Evolutionary conservation across 2,329 filamentous ascomycete species (phyloP).

Genomic region (Sporothrix humicola): DNA sequence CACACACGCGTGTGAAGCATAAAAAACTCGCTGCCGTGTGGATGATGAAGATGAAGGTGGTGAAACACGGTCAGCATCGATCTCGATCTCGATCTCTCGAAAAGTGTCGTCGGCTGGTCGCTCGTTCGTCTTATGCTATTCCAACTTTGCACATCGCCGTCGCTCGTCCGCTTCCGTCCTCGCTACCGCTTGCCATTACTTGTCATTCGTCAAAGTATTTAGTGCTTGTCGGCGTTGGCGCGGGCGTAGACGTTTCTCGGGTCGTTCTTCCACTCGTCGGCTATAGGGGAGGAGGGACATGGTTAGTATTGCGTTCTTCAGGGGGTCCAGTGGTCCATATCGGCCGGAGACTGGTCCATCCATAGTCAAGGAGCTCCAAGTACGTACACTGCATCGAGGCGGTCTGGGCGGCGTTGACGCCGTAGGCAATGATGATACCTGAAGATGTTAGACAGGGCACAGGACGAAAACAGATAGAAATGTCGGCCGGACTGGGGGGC

Average conservation of each 20-base stretch:
- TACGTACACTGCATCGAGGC: conserved; percentile 75
- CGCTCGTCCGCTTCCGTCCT: background rate
- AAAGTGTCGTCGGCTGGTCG: background rate
- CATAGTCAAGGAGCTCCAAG: background rate
- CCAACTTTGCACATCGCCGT: conserved; percentile 18
- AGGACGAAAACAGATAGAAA: background rate
- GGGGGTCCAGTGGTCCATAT: background rate
- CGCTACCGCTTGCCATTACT: background rate
- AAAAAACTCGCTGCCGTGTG: background rate
- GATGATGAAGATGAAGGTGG: background rate
- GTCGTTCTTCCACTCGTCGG: conserved; percentile 96
- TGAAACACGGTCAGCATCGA: background rate
- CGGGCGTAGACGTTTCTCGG: conserved; percentile 78
- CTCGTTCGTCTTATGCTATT: conserved; percentile 9
- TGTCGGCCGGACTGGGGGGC: no score
- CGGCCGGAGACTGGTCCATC: no score
- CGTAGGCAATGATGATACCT: conserved; percentile 89
- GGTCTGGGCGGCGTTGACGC: conserved; percentile 82
- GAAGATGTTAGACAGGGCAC: background rate
- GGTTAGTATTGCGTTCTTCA: background rate
- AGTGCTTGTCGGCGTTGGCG: conserved; percentile 41
- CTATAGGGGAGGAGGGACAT: conserved; percentile 53
- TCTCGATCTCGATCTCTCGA: no score
- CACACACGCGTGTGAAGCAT: background rate
- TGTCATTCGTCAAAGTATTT: conserved; percentile 1